Percentiles rank a stretch among this genome's conserved stretches.
phyloP scores from a whole-genome alignment of 1,284 basidiomycete genomes.

The Marasmius fiardii region DNA sequence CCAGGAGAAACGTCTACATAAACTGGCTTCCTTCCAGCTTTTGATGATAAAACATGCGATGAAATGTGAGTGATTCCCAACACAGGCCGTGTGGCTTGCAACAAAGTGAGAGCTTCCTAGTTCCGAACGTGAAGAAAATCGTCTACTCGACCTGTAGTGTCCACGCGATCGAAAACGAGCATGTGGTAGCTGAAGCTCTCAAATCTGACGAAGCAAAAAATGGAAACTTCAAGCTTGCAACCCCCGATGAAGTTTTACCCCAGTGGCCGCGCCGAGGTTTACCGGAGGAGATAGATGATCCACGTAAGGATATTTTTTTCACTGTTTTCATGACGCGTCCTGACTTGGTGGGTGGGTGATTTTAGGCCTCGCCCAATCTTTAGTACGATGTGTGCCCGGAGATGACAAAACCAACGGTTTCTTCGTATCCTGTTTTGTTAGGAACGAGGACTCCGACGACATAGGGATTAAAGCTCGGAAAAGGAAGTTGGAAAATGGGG shows the following conservation, averaged over 20 bases:
- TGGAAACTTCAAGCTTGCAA: conserved; percentile 67
- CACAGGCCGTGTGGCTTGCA: too few relatives aligned
- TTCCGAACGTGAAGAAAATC: conserved; percentile 69
- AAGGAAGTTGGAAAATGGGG: conserved; percentile 12
- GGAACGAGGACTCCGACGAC: conserved; percentile 19
- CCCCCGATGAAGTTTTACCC: conserved; percentile 64
- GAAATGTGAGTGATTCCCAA: conserved; percentile 80
- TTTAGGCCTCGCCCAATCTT: conserved; percentile 47
- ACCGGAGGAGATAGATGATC: conserved; percentile 51
- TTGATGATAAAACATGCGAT: conserved; percentile 94
- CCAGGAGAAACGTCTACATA: conserved; percentile 69
- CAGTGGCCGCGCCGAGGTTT: conserved; percentile 79
- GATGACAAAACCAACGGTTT: conserved; percentile 93
- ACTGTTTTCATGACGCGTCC: conserved; percentile 1
- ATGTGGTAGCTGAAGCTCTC: conserved; percentile 62
- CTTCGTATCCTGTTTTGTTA: conserved; percentile 87
- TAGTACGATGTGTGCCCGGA: conserved; percentile 83
- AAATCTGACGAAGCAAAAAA: conserved; percentile 60
- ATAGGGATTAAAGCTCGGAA: neutral
- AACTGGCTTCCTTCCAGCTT: conserved; percentile 87
- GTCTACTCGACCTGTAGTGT: conserved; percentile 98
- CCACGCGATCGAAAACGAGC: conserved; percentile 89
- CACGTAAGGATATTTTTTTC: conserved; percentile 30
- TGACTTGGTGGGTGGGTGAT: conserved; percentile 34
- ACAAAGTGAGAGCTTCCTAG: conserved; percentile 31